Conservation (phyloP, 2,329 filamentous ascomycete genomes). For the Clonostachys byssicola region DNA sequence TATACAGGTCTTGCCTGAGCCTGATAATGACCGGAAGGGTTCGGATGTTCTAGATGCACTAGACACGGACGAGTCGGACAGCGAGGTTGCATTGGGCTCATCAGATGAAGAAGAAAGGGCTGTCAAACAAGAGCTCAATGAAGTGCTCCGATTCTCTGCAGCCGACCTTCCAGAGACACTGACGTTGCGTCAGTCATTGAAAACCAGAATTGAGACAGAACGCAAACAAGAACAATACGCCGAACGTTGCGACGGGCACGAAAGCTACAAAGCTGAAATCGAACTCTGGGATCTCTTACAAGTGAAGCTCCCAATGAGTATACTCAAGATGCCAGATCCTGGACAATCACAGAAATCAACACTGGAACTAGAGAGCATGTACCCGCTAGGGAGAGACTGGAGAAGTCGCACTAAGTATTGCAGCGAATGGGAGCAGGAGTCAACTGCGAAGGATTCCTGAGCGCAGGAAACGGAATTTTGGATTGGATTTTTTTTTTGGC, state of each 20-base stretch:
- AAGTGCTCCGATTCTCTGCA: constrained; percentile 34
- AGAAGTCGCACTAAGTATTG: constrained; percentile 24
- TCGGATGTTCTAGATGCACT: constrained; percentile 4
- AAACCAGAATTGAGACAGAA: constrained; percentile 32
- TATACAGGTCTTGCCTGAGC: neutral
- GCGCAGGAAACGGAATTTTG: too few relatives aligned
- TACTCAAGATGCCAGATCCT: constrained; percentile 21
- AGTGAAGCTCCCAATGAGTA: constrained; percentile 25
- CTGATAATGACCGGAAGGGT: neutral
- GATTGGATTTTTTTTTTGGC: too few relatives aligned
- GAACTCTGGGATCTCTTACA: constrained; percentile 40
- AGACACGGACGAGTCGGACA: constrained; percentile 7
- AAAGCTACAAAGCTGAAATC: constrained; percentile 33
- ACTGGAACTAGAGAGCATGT: constrained; percentile 25
- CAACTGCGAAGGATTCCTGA: too few relatives aligned
- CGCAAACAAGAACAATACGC: constrained; percentile 37
- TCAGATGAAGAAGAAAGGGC: constrained; percentile 16
- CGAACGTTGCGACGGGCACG: constrained; percentile 32
- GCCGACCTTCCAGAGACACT: constrained; percentile 29
- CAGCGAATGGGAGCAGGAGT: constrained; percentile 35
- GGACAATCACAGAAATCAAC: constrained; percentile 17
- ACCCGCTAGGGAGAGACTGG: constrained; percentile 32
- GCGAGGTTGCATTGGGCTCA: constrained; percentile 1
- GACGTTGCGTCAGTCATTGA: constrained; percentile 27
- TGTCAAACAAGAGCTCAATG: constrained; percentile 31